Evolutionary conservation across 257 asterid species (phyloP), one percentile per base, ranked within the genome.

Genomic region (Oldenlandia corymbosa): DNA sequence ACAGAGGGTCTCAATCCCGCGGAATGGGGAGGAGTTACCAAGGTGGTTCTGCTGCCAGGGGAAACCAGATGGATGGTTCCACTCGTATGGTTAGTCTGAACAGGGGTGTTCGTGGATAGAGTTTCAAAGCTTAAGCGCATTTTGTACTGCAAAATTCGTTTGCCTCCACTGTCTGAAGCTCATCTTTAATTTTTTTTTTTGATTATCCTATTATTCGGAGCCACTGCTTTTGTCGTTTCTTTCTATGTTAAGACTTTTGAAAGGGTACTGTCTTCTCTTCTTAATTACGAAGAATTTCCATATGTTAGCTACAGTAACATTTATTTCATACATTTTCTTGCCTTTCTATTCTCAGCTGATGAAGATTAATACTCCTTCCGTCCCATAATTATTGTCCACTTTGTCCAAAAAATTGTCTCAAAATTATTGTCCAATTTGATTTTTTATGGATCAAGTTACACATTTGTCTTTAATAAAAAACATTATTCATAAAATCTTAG

Each of bases 1-100:
- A 86, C 48, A 76, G 91, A 16, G 69, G 75, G 20, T 77, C 59
- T 43, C 88, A 78, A 58, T 60, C 79, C 9, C 75, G 80, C 17
- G 83, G 95, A 39, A 70, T 63, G 0, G 88, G 90, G 17, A 68
- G 92, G 60, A 50, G 50, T 21, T 82, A 79, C 66, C 85, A 82
- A 53, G 17, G 73, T 5, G 84, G 86, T 69, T 80, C 86, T 11
- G 49, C 78, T 36, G 68, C 77, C 11, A 75, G 92, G 72, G 91
- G 84, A 16, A 77, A 78, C 45, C 95, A 86, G 54, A 74, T 67
- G 70, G 96, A 90, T 69, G 71, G 77, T 1, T 84, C 91, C 1
- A 74, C 80, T 18, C 79, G 96, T 30, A 86, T 91, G 98, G 98
- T 92, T 36, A 92, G 71, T 71, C 96, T 92, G 23, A 92, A 80